Evolutionary conservation across 352 stramenopile species (phyloP).

Genomic region (Pythium biforme): DNA sequence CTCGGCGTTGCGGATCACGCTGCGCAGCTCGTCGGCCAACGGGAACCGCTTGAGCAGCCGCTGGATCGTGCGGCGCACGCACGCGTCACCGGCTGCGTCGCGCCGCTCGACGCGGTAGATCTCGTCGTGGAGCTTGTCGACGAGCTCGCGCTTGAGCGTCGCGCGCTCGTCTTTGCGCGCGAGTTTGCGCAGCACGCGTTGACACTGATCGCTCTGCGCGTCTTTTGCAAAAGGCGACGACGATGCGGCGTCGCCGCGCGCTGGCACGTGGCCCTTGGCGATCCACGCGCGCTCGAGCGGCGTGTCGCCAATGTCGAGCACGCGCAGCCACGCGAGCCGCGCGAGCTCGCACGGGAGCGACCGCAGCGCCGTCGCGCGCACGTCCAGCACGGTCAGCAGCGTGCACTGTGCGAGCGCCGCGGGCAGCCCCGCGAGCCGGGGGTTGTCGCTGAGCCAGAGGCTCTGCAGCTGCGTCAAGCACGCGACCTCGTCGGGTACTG

Average conservation of each 20-base stretch:
- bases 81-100: constrained; percentile 22
- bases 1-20: constrained; percentile 80
- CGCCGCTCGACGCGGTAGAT: constrained; percentile 55
- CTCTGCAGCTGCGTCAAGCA: constrained; percentile 58
- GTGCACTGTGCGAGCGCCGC: constrained; percentile 54
- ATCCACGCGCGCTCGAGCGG: constrained; percentile 59
- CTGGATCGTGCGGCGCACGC: constrained; percentile 40
- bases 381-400: constrained; percentile 72
- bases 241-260: neutral
- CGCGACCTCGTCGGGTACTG: constrained; percentile 56
- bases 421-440: constrained; percentile 50
- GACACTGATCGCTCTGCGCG: constrained; percentile 29
- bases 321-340: constrained; percentile 49
- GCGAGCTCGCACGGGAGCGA: constrained; percentile 70
- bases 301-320: constrained; percentile 74
- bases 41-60: constrained; percentile 64
- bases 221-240: constrained; percentile 3
- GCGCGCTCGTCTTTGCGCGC: constrained; percentile 62
- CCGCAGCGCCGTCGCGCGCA: constrained; percentile 57
- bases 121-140: constrained; percentile 55
- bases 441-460: constrained; percentile 88
- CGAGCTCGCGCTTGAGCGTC: constrained; percentile 54
- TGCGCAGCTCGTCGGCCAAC: constrained; percentile 61
- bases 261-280: constrained; percentile 49
- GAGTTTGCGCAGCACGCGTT: constrained; percentile 57